phyloP scores from a whole-genome alignment of 768 basidiomycete species.

The Russula foetens region DNA sequence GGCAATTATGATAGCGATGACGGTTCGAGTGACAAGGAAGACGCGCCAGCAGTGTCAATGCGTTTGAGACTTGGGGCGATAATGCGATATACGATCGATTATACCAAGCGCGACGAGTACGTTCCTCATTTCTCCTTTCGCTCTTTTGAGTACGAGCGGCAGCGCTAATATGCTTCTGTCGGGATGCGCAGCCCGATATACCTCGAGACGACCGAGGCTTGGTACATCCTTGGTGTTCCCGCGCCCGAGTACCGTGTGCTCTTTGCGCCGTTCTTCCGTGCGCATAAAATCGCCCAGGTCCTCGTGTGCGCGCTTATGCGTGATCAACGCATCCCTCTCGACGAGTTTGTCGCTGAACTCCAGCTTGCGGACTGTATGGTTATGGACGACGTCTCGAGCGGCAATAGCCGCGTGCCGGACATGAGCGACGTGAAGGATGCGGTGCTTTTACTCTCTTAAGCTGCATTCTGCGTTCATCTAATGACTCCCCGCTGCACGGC shows the following conservation, averaged over 20 bases:
- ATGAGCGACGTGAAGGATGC: slow-evolving; percentile 5
- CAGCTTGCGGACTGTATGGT: background rate
- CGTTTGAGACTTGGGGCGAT: slow-evolving; percentile 41
- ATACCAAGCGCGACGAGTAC: slow-evolving; percentile 41
- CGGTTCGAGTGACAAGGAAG: slow-evolving; percentile 20
- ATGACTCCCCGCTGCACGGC: background rate
- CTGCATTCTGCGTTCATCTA: background rate
- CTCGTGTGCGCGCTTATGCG: slow-evolving; percentile 8
- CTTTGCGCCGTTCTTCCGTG: slow-evolving; percentile 8
- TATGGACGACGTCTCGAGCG: background rate
- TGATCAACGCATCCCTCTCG: background rate
- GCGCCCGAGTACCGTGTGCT: background rate
- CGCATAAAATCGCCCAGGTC: slow-evolving; percentile 7
- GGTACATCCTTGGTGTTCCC: slow-evolving; percentile 3
- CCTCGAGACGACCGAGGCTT: slow-evolving; percentile 33
- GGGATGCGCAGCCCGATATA: slow-evolving; percentile 44
- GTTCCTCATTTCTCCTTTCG: slow-evolving; percentile 23
- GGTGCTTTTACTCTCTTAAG: background rate
- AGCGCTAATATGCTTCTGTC: background rate
- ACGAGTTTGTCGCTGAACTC: background rate
- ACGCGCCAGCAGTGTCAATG: slow-evolving; percentile 11
- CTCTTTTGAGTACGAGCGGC: background rate
- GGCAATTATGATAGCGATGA: slow-evolving; percentile 27
- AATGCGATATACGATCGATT: slow-evolving; percentile 43
- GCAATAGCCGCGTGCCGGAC: background rate